These are phyloP conservation scores for Phylloporus arenicola DNA, from an alignment of 768 basidiomycete genomes.

Conservation along the genomic window DNA sequence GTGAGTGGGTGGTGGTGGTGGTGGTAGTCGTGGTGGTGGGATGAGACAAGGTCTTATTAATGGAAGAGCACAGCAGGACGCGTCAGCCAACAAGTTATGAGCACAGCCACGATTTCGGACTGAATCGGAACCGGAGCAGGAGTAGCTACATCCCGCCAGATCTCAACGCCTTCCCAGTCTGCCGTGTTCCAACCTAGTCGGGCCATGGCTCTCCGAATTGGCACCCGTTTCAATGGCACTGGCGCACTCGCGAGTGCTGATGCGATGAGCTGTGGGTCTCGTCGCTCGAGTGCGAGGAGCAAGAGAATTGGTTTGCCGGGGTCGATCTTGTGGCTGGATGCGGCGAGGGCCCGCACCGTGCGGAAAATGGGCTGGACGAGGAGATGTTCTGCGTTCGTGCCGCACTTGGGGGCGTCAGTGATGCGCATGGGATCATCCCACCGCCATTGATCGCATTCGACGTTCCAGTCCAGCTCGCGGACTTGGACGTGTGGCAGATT, in stretches of 20 bases:
- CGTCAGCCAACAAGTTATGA: conserved; percentile 21
- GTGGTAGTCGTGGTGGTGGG: too few relatives aligned
- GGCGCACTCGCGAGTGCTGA: conserved; percentile 53
- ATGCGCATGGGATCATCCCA: conserved; percentile 41
- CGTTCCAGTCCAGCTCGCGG: conserved; percentile 67
- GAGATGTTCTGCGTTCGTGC: conserved; percentile 14
- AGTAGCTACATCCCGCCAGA: conserved; percentile 46
- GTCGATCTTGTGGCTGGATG: background rate
- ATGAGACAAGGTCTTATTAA: conserved; percentile 20
- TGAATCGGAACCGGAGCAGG: background rate
- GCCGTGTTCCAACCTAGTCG: conserved; percentile 56
- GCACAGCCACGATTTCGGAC: conserved; percentile 21
- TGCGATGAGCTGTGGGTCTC: conserved; percentile 66
- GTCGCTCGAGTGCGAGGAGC: conserved; percentile 64
- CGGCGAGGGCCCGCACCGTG: conserved; percentile 53
- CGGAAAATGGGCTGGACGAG: conserved; percentile 62
- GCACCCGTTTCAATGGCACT: conserved; percentile 55
- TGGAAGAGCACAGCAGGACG: conserved; percentile 27
- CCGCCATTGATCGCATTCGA: conserved; percentile 48
- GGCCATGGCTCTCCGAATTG: conserved; percentile 50
- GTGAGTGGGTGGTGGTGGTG: background rate
- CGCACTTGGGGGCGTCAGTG: conserved; percentile 15
- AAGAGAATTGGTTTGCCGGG: conserved; percentile 6
- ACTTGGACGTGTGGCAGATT: conserved; percentile 48
- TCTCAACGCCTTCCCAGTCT: conserved; percentile 80